Base-by-base conservation (phyloP, 2,329 filamentous ascomycete genomes). In the Macroventuria anomochaeta region DNA sequence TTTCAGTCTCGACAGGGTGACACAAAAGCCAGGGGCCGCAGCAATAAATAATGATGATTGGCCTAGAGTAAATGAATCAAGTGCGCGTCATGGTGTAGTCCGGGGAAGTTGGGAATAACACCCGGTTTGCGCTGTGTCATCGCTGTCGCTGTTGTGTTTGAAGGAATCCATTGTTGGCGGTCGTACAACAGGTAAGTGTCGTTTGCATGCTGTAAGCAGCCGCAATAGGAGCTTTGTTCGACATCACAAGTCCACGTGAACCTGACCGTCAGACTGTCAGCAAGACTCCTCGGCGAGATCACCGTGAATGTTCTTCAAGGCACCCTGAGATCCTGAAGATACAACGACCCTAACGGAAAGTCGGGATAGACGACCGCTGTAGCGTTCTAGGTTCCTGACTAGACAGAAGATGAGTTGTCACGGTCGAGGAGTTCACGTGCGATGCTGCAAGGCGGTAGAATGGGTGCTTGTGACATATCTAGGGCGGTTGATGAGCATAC, bases 41-140 rank as follows among this genome's bases (percentile, higher is more conserved):
- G 25, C 18, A 20, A 36, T 25, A 23, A 38, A 21, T n/a, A 2
- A 21, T 49, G 39, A 44, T 44, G 39, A 44, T 44, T 55, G 36
- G 46, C 8, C 25, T 32, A 17, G 15, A 10, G 7, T 26, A 23
- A 23, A 55, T 47, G 36, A 32, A 34, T 43, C 41, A 40, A 42
- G 41, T 18, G 50, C 56, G 17, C 28, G 46, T 48, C 38, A 43
- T 52, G 46, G 29, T 37, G 41, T 55, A 52, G 36, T 61, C 48
- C 61, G 62, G 57, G 62, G 64, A 66, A 64, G 57, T 36, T 55
- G 55, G 50, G 32, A n/a, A 52, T 56, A 48, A 36, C 56, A 62
- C 39, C 60, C 61, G 63, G 42, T 52, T 58, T 49, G 39, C 49
- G 50, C 36, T 46, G 46, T 54, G 32, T 52, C 37, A 51, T 38